phyloP scores from a whole-genome alignment of 192 early-diverging fungal genomes.

The Coemansia sp. region DNA sequence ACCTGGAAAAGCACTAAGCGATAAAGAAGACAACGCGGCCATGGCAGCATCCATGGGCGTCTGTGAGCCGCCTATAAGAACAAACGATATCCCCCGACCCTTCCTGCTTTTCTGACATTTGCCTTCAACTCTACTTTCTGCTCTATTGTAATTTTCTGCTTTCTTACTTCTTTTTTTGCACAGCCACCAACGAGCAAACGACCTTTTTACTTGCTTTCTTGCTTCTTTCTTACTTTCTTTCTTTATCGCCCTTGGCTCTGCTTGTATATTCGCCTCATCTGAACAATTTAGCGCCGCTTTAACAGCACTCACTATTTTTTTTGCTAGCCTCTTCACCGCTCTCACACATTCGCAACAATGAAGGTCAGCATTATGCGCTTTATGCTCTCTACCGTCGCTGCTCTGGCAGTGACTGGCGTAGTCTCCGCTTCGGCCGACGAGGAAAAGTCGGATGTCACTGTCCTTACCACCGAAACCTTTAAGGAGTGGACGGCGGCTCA shows the following conservation, averaged over 20 bases:
- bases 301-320: slow-evolving; percentile 8
- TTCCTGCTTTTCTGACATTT: not conserved
- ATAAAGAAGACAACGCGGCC: not conserved
- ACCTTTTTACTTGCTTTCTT: not conserved
- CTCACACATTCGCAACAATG: slow-evolving; percentile 29
- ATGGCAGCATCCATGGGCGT: not conserved
- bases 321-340: not conserved
- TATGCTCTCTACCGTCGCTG: slow-evolving; percentile 50
- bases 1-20: not conserved
- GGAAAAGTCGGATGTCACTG: slow-evolving; percentile 26
- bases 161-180: not conserved
- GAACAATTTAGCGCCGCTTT: not conserved
- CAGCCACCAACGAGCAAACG: not conserved
- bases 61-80: not conserved
- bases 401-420: slow-evolving; percentile 34
- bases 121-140: not conserved
- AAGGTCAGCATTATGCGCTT: slow-evolving; percentile 54
- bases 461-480: slow-evolving; percentile 7
- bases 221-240: not conserved
- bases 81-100: not conserved
- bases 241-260: not conserved
- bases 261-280: slow-evolving; percentile 8
- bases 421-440: slow-evolving; percentile 16
- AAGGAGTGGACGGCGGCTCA: slow-evolving; percentile 59
- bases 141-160: not conserved